Evolutionary conservation across 495 filamentous ascomycete genomes (phyloP).

Genomic region (Durotheca rogersii): DNA sequence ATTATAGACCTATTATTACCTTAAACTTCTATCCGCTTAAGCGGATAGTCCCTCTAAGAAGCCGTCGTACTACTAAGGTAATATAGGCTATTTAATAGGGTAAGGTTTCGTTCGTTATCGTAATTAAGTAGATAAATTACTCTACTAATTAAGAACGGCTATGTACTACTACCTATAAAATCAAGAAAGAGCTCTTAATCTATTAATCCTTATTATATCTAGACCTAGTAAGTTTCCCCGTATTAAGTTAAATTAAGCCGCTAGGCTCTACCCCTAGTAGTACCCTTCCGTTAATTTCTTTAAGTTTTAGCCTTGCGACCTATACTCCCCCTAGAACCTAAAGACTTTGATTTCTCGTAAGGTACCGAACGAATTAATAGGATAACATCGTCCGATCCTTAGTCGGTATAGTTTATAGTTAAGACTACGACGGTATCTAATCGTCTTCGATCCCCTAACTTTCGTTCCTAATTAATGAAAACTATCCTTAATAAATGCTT

Average conservation of each 20-base stretch:
- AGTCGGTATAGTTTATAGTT: not conserved
- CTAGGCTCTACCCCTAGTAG: not conserved
- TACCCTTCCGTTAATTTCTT: constrained; percentile 64
- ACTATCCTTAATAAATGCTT: not conserved
- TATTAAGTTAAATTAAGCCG: not conserved
- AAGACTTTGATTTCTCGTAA: not conserved
- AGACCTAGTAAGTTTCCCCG: not conserved
- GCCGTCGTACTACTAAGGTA: constrained; percentile 47
- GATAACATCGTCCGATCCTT: not conserved
- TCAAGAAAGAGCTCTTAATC: not conserved
- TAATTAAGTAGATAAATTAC: constrained; percentile 48
- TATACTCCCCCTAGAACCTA: not conserved
- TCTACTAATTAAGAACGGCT: constrained; percentile 52
- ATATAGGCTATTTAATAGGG: not conserved
- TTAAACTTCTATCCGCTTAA: not conserved
- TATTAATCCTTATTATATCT: not conserved
- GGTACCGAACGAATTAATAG: not conserved
- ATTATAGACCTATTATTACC: constrained; percentile 49
- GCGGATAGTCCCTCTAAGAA: constrained; percentile 51
- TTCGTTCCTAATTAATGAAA: not conserved
- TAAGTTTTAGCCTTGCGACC: not conserved
- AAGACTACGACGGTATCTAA: not conserved
- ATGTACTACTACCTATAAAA: not conserved
- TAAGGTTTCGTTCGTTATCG: not conserved
- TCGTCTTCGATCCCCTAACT: not conserved